Percentiles rank a stretch among this genome's conserved stretches.
Evolutionary conservation across 805 yeast genomes (phyloP).

Genomic region (Wickerhamomyces strasburgensis): DNA sequence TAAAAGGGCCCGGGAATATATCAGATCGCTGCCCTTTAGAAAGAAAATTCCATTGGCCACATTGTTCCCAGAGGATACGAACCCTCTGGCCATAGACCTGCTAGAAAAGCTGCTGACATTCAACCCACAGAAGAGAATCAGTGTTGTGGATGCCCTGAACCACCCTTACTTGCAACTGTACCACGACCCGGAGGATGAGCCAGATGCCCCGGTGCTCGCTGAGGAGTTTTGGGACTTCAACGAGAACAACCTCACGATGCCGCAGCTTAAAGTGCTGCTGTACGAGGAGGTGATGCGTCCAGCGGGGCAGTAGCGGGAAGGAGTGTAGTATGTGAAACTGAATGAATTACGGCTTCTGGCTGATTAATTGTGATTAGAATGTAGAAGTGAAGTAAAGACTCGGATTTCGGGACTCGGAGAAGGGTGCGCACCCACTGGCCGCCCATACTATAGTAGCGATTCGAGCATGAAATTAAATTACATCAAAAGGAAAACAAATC

Average conservation of each 20-base stretch:
- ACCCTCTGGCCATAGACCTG: slow-evolving; percentile 52
- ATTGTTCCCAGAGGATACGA: slow-evolving; percentile 39
- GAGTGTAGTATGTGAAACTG: too few relatives aligned
- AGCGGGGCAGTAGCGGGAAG: too few relatives aligned
- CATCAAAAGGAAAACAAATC: too few relatives aligned
- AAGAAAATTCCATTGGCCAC: slow-evolving; percentile 49
- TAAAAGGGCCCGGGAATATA: slow-evolving; percentile 83
- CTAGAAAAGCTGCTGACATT: slow-evolving; percentile 66
- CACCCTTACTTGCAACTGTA: slow-evolving; percentile 69
- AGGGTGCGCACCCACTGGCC: too few relatives aligned
- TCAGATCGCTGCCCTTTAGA: slow-evolving; percentile 69
- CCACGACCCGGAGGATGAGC: slow-evolving; percentile 73
- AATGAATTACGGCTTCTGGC: too few relatives aligned
- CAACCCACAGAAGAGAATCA: slow-evolving; percentile 68
- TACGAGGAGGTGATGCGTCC: slow-evolving; percentile 83
- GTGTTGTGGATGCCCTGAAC: slow-evolving; percentile 67
- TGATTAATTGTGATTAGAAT: too few relatives aligned
- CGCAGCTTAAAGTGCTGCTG: slow-evolving; percentile 68
- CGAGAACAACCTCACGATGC: slow-evolving; percentile 50
- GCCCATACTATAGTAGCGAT: too few relatives aligned
- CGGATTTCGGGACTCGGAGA: too few relatives aligned
- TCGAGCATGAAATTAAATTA: too few relatives aligned
- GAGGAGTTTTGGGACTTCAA: slow-evolving; percentile 39
- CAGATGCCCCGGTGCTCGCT: slow-evolving; percentile 34
- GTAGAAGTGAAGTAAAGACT: too few relatives aligned